These are phyloP conservation scores for Pouteria glomerata DNA, from an alignment of 148 eudicot genomes.

Conservation along the genomic window DNA sequence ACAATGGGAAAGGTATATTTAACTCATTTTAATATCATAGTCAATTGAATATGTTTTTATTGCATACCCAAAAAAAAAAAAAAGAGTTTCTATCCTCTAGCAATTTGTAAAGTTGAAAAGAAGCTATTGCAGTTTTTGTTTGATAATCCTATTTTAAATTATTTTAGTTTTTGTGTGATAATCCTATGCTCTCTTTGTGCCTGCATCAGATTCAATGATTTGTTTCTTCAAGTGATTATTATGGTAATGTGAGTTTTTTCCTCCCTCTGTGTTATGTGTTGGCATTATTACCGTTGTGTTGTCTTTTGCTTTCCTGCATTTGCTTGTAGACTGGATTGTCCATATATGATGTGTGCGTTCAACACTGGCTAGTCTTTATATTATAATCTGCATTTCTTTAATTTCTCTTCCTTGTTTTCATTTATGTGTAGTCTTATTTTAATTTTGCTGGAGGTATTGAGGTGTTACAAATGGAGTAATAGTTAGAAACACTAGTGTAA, in stretches of 20 bases:
- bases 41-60: too few species aligned
- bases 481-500: background rate
- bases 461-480: background rate
- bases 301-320: background rate
- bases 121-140: too few species aligned
- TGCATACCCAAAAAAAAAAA: too few species aligned
- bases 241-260: too few species aligned
- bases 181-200: background rate
- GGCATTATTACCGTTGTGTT: background rate
- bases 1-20: too few species aligned
- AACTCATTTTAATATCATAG: too few species aligned
- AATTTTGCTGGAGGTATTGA: background rate
- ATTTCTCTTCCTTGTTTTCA: background rate
- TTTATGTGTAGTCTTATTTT: background rate
- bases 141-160: too few species aligned
- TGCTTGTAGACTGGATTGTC: background rate
- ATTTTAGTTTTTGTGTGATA: background rate
- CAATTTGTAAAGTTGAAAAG: too few species aligned
- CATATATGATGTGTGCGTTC: background rate
- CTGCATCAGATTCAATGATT: background rate
- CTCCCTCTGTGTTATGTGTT: too few species aligned
- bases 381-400: background rate
- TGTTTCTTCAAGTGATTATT: background rate
- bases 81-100: too few species aligned
- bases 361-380: background rate